Conservation (phyloP, 345 rosid genomes). For the Acer yangbiense region DNA sequence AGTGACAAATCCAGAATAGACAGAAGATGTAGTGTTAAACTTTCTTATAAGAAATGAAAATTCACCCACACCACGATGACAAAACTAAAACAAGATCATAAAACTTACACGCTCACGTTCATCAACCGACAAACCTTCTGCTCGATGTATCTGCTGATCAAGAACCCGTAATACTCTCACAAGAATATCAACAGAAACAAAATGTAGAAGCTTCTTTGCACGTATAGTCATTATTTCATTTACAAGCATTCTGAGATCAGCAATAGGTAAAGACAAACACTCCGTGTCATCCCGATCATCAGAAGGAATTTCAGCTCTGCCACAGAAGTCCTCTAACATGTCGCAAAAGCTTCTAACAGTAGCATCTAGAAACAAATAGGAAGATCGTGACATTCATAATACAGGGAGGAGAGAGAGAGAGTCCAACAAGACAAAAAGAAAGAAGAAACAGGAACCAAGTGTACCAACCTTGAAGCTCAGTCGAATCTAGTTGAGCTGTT, state of each 20-base stretch:
- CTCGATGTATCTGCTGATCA: slow-evolving; percentile 97
- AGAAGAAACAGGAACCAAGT: slow-evolving; percentile 1
- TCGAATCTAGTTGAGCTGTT: slow-evolving; percentile 53
- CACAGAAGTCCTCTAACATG: slow-evolving; percentile 76
- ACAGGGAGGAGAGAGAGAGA: slow-evolving; percentile 1
- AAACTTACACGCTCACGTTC: slow-evolving; percentile 74
- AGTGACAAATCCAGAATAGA: slow-evolving; percentile 10
- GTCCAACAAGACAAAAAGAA: slow-evolving; percentile 12
- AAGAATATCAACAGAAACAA: slow-evolving; percentile 84
- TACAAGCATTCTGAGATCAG: slow-evolving; percentile 73
- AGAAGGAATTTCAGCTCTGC: slow-evolving; percentile 74
- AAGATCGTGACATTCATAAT: slow-evolving; percentile 15
- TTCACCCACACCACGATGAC: background rate
- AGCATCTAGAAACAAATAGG: slow-evolving; percentile 52
- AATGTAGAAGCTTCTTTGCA: slow-evolving; percentile 78
- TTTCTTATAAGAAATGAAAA: slow-evolving; percentile 3
- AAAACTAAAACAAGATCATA: background rate
- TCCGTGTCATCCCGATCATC: slow-evolving; percentile 91
- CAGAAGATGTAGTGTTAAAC: slow-evolving; percentile 3
- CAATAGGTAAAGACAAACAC: slow-evolving; percentile 71
- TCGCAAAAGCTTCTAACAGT: slow-evolving; percentile 64
- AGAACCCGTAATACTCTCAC: slow-evolving; percentile 67
- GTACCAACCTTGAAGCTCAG: slow-evolving; percentile 73
- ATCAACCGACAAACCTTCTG: slow-evolving; percentile 83
- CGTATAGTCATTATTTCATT: slow-evolving; percentile 77